phyloP scores from a whole-genome alignment of 129 eudicot species.

The Lonicera japonica region DNA sequence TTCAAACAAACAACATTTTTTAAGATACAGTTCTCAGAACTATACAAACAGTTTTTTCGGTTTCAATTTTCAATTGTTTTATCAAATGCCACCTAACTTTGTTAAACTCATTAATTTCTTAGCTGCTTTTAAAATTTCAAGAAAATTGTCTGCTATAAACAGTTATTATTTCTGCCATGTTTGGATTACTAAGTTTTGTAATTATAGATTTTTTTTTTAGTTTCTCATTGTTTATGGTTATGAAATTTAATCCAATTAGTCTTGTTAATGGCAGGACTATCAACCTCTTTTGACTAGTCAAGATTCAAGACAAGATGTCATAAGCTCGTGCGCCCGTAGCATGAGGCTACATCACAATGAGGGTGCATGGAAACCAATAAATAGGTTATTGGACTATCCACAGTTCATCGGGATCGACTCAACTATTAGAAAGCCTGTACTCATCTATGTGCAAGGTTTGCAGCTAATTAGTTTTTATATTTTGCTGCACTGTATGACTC shows the following conservation, averaged over 20 bases:
- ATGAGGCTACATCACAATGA: conserved; percentile 26
- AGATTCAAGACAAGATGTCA: conserved; percentile 39
- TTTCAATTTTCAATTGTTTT: too few relatives aligned
- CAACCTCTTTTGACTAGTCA: conserved; percentile 38
- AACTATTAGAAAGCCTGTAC: conserved; percentile 30
- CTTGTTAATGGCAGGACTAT: conserved; percentile 33
- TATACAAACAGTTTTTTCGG: too few relatives aligned
- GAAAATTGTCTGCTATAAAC: too few relatives aligned
- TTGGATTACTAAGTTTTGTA: too few relatives aligned
- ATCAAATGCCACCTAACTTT: neutral
- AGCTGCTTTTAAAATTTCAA: too few relatives aligned
- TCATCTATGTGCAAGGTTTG: conserved; percentile 52
- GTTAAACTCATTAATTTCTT: neutral
- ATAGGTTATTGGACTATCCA: conserved; percentile 19
- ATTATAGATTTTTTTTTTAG: too few relatives aligned
- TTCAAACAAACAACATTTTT: too few relatives aligned
- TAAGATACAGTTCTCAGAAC: too few relatives aligned
- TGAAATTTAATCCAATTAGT: too few relatives aligned
- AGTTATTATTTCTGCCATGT: too few relatives aligned
- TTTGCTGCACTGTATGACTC: neutral
- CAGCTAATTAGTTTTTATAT: neutral
- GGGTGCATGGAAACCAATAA: conserved; percentile 32
- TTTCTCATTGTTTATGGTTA: too few relatives aligned
- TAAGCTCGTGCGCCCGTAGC: conserved; percentile 33
- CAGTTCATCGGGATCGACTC: conserved; percentile 30